phyloP scores from a whole-genome alignment of 257 asterid species.

The Fraxinus pennsylvanica region DNA sequence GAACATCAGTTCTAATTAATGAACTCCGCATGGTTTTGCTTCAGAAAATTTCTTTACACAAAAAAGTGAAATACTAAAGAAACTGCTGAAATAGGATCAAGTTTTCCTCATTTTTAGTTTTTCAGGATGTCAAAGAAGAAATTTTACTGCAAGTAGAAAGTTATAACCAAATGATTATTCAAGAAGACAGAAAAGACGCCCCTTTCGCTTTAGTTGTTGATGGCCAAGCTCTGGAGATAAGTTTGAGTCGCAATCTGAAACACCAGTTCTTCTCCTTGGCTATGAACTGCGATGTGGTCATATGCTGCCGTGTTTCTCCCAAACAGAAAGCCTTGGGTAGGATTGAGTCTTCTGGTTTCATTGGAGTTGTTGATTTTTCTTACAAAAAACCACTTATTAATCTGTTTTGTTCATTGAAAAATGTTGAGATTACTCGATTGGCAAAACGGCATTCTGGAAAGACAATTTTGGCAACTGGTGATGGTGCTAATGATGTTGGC shows the following conservation, averaged over 20 bases:
- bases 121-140: slow-evolving; percentile 57
- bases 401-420: neutral
- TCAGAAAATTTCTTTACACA: neutral
- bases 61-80: neutral
- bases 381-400: neutral
- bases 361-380: neutral
- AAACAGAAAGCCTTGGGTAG: slow-evolving; percentile 86
- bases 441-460: slow-evolving; percentile 54
- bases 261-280: slow-evolving; percentile 52
- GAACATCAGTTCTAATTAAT: slow-evolving; percentile 31
- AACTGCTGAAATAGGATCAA: slow-evolving; percentile 32
- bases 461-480: slow-evolving; percentile 64
- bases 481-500: slow-evolving; percentile 73
- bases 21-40: slow-evolving; percentile 1
- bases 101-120: slow-evolving; percentile 38
- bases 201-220: slow-evolving; percentile 70
- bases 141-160: slow-evolving; percentile 51
- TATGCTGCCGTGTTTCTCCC: slow-evolving; percentile 91
- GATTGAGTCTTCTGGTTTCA: slow-evolving; percentile 12
- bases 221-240: slow-evolving; percentile 56
- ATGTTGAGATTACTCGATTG: slow-evolving; percentile 48
- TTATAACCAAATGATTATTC: slow-evolving; percentile 33
- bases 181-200: slow-evolving; percentile 31
- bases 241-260: slow-evolving; percentile 42
- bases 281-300: slow-evolving; percentile 66